Evolutionary conservation across 495 filamentous ascomycete species (phyloP).

Genomic region (Xanthoparmelia taractica): DNA sequence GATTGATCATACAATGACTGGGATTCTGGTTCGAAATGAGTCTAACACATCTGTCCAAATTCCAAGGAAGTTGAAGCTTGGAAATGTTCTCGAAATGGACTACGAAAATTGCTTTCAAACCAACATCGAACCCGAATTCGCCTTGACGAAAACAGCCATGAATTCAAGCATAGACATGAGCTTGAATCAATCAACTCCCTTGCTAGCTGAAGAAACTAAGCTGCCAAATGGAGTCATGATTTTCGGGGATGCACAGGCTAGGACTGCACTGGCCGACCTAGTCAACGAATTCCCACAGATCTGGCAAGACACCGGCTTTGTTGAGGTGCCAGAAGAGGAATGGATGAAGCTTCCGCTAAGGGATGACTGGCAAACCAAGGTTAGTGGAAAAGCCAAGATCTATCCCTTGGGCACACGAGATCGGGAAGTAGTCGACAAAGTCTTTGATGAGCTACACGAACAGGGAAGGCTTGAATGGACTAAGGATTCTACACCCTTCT

Average conservation of each 20-base stretch:
- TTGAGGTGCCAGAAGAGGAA: slow-evolving; percentile 1
- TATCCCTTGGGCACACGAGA: background rate
- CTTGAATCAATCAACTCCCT: too few relatives aligned
- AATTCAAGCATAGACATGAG: too few relatives aligned
- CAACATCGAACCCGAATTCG: too few relatives aligned
- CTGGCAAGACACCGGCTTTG: background rate
- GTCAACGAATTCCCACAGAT: background rate
- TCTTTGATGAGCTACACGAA: background rate
- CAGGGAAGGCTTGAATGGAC: background rate
- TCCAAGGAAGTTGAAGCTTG: background rate
- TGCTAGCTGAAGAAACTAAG: too few relatives aligned
- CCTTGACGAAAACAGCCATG: too few relatives aligned
- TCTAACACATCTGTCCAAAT: background rate
- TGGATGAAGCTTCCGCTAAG: slow-evolving; percentile 6
- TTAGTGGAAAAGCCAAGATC: background rate
- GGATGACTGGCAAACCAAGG: background rate
- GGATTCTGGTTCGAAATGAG: background rate
- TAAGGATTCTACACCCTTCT: background rate
- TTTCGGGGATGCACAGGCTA: too few relatives aligned
- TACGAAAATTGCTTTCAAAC: too few relatives aligned
- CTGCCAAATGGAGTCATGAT: too few relatives aligned
- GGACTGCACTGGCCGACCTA: too few relatives aligned
- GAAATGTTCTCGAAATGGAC: too few relatives aligned
- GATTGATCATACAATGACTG: background rate
- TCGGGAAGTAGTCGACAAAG: background rate